Base-by-base conservation (phyloP, 176 grass and related monocot species). In the Hsuehochloa calcarea region DNA sequence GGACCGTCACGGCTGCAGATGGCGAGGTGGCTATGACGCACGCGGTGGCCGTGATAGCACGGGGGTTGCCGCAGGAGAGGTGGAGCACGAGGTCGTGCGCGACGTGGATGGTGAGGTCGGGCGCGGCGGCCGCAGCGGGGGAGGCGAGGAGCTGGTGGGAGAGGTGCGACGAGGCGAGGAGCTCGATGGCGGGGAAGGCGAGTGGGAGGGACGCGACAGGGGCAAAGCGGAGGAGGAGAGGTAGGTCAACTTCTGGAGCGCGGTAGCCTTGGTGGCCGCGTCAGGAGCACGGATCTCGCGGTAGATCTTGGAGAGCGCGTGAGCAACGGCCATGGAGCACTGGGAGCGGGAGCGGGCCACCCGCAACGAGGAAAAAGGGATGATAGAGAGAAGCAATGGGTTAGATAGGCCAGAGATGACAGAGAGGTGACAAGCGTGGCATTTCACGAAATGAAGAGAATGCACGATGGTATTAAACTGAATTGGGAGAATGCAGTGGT, bases 231-330 rank as follows among this genome's bases (percentile, higher is more conserved):
- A 98, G 8, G 93, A 95, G 64, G 85, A 88, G 64, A 98, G 91
- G 87, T 95, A 98, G 27, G 91, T 92, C 22, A 98, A 91, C 78
- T 98, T 98, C 83, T 95, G 93, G 23, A 98, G 87, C 67, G 91
- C 93, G 54, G 74, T 44, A n/a, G 82, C 79, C 66, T 95, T 98
- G 55, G 93, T 95, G 10, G 86, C 82, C 17, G 87, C 79, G 67
- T 95, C 95, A 12, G 85, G 40, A 43, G 80, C 87, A 65, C 91
- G 95, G 89, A 95, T 95, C 93, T 98, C 95, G 4, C 91, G 95
- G 65, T 88, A 93, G 91, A 98, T 98, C 90, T 95, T 93, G 26
- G 93, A 85, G 79, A 95, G 76, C 22, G 89, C 87, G 46, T 85
- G 93, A 68, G 77, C 70, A 38, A 98, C 79, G 45, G 80, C 68